These are phyloP conservation scores for Fusarium longipes DNA, from an alignment of 2,329 filamentous ascomycete genomes.

Conservation along the genomic window DNA sequence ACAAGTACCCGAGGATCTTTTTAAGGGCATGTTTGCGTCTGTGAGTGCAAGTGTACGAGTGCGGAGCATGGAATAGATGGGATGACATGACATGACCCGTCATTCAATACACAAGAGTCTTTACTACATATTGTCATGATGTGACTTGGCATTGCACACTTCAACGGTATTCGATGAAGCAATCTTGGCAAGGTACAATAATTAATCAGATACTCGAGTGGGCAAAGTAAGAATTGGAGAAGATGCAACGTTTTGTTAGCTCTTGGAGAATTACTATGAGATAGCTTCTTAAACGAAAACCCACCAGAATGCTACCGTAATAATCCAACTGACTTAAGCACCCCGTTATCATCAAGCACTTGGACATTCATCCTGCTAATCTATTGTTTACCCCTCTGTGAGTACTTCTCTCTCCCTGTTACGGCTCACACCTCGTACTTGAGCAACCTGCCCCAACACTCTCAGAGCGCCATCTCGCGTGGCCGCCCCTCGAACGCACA, in stretches of 20 bases:
- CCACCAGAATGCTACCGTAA: not conserved
- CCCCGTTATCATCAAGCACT: no score
- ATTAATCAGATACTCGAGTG: constrained; percentile 13
- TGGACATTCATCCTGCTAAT: not conserved
- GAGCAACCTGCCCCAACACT: constrained; percentile 28
- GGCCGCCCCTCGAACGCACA: constrained; percentile 42
- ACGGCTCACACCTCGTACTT: constrained; percentile 39
- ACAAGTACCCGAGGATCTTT: constrained; percentile 14
- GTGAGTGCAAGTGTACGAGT: constrained; percentile 26
- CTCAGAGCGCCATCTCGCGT: constrained; percentile 46
- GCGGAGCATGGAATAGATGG: constrained; percentile 33
- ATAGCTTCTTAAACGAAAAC: not conserved
- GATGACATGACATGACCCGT: constrained; percentile 34
- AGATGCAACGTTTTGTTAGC: not conserved
- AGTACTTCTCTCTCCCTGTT: constrained; percentile 4
- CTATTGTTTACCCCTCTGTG: not conserved
- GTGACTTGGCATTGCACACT: constrained; percentile 26
- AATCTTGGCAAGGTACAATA: constrained; percentile 14
- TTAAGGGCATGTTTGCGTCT: constrained; percentile 36
- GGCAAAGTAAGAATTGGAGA: not conserved
- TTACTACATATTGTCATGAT: not conserved
- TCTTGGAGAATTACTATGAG: not conserved
- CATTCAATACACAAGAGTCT: constrained; percentile 19
- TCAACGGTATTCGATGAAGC: constrained; percentile 21
- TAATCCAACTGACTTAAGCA: not conserved